Evolutionary conservation across 2,329 filamentous ascomycete genomes (phyloP).

Genomic region (Diaporthe vexans): DNA sequence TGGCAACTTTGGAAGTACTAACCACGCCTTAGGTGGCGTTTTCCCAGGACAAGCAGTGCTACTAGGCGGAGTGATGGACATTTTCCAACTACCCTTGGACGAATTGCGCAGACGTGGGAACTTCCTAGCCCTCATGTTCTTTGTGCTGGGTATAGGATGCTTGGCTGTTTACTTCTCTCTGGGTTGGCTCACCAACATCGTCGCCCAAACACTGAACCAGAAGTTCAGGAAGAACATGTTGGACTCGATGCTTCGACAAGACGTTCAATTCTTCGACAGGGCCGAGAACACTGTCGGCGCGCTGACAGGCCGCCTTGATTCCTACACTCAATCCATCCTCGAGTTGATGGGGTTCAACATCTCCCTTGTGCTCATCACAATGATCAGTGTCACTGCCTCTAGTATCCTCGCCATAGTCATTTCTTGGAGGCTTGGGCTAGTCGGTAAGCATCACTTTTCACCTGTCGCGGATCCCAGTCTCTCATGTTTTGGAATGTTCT

Average conservation of each 20-base stretch:
- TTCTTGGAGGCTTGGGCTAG: conserved; percentile 5
- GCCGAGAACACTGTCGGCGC: conserved; percentile 19
- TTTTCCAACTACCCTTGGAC: conserved; percentile 2
- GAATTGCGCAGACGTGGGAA: conserved; percentile 6
- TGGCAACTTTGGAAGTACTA: not conserved
- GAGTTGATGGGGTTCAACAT: conserved; percentile 60
- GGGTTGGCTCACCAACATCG: not conserved
- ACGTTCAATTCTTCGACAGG: conserved; percentile 18
- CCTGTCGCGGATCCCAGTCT: too few relatives aligned
- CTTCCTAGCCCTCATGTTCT: conserved; percentile 2
- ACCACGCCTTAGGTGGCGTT: not conserved
- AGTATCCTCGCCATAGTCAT: conserved; percentile 56
- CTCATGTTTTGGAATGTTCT: too few relatives aligned
- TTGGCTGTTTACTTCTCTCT: not conserved
- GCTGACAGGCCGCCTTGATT: conserved; percentile 1
- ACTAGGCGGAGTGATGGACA: not conserved
- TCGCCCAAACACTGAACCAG: conserved; percentile 13
- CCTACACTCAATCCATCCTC: conserved; percentile 52
- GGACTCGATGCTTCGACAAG: conserved; percentile 2
- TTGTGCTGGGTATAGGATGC: not conserved
- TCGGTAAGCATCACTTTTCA: not conserved
- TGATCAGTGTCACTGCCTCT: conserved; percentile 55
- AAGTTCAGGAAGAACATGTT: conserved; percentile 18
- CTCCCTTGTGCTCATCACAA: conserved; percentile 54
- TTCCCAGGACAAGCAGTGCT: conserved; percentile 13